Evolutionary conservation across 257 asterid species (phyloP), one percentile per base, ranked within the genome.

Genomic region (Petunia secreta): DNA sequence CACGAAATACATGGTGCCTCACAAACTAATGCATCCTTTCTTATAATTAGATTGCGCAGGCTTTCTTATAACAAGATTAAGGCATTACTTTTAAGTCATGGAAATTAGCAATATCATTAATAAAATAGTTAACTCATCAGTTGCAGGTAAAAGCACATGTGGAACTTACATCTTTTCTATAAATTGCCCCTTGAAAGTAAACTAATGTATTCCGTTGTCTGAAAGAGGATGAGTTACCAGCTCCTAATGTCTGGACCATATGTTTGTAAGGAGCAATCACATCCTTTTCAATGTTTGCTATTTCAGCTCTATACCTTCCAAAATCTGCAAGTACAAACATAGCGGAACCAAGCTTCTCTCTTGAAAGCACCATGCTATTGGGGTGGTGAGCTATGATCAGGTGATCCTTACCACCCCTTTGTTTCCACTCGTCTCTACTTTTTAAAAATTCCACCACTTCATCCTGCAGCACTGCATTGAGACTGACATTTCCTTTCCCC

Each of bases 191-290:
- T 88, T 87, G 91, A 85, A 94, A 94, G 82, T 87, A 94, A 81
- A 82, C 84, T 90, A 92, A 76, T 1, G 44, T 90, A 10, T 86
- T 84, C 5, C 97, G 88, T 38, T 87, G 81, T 41, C 83, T 75
- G 39, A 91, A 94, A 5, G 94, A 82, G 53, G 86, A 44, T 0
- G 97, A 94, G 14, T 84, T 71, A 36, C n/a, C 82, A 37, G 77
- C 77, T 1, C 81, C 63, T 75, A 91, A 66, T 1, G 88, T 71
- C 83, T 80, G 89, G 65, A 94, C 98, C 93, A 90, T 92, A 63
- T 94, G 97, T 87, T 89, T 94, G 82, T 92, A 94, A 64, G 98
- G 97, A 71, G 97, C 97, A 86, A 94, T 86, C 4, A 91, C 88
- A 89, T 94, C 98, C 90, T 94, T 94, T 6, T 84, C 85, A 63